These are phyloP conservation scores for Chaetomium globosum DNA, from an alignment of 2,329 filamentous ascomycete species.

Conservation along the genomic window DNA sequence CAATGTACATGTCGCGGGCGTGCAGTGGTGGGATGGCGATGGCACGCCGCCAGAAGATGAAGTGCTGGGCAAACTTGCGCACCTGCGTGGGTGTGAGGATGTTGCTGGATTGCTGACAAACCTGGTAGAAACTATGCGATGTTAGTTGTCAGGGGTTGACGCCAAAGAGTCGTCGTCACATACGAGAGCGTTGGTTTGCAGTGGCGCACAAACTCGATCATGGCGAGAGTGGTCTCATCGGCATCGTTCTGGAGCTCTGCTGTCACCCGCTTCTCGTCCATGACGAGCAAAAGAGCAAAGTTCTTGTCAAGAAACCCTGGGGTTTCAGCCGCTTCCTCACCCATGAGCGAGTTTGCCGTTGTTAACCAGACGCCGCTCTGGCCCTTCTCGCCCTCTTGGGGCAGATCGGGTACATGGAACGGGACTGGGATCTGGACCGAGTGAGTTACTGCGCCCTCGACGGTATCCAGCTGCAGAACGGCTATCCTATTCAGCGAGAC, in stretches of 20 bases:
- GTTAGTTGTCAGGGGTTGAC: conserved; percentile 37
- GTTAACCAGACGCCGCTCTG: conserved; percentile 83
- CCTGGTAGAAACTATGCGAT: conserved; percentile 59
- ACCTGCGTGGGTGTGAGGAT: conserved; percentile 78
- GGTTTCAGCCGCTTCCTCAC: conserved; percentile 68
- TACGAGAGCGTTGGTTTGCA: conserved; percentile 69
- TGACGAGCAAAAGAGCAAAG: conserved; percentile 81
- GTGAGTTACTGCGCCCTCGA: conserved; percentile 60
- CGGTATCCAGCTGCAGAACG: conserved; percentile 72
- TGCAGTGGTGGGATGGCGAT: conserved; percentile 90
- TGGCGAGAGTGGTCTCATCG: conserved; percentile 72
- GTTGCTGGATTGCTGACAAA: conserved; percentile 63
- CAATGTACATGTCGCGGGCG: conserved; percentile 84
- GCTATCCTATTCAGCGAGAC: conserved; percentile 86
- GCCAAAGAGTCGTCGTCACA: conserved; percentile 36
- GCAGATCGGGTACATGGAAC: conserved; percentile 72
- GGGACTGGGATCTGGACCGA: conserved; percentile 67
- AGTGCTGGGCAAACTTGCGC: conserved; percentile 84
- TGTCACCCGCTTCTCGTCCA: conserved; percentile 74
- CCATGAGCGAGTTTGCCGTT: conserved; percentile 74
- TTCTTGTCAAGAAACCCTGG: conserved; percentile 76
- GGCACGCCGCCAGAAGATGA: conserved; percentile 94
- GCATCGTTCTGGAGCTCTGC: conserved; percentile 76
- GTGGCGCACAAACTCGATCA: conserved; percentile 80
- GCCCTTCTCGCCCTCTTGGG: conserved; percentile 66